Evolutionary conservation across 75 land plant genomes (phyloP), one percentile per base, ranked within the genome.

Genomic region (Pinus albicaulis): DNA sequence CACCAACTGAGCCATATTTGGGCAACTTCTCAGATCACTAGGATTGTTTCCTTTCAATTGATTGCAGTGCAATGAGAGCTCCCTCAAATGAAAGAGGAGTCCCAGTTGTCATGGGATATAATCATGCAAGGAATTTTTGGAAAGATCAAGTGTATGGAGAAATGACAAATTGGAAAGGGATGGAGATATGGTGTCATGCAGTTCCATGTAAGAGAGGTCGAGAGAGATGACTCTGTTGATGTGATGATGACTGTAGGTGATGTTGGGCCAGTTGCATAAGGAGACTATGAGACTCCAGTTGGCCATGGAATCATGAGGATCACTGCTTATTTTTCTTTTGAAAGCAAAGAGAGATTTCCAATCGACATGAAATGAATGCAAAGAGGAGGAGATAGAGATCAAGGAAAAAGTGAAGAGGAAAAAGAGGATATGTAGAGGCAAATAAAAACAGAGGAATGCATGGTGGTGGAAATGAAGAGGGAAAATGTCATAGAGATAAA

Each of bases 181-280:
- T 20, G 34, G 71, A 12, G 88, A 82, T 5, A 86, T 25, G 22
- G 23, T 16, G 23, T 80, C 64, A 0, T 56, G 36, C 26, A 86
- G 74, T n/a, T 76, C 11, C 38, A 84, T 86, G 7, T 17, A 16
- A 41, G 82, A 76, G 66, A 86, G 64, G 34, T 84, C 78, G 13
- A 86, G 76, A 15, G 55, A 68, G 55, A 59, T 36, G 58, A 86
- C 41, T 24, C 20, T 44, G 17, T 78, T 59, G 12, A 48, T 48
- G 36, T 63, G 60, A 55, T 56, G 31, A 0, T 20, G 28, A 24
- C 56, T 41, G 17, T 48, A 28, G 14, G 86, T 81, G 22, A 86
- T 59, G 8, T 36, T 28, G 16, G 76, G 76, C 36, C 41, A 68
- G 19, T 84, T 62, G 12, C 64, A 55, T 24, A 74, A 14, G 74